These are phyloP conservation scores for Coleophoma eucalyptorum DNA, from an alignment of 2,329 filamentous ascomycete genomes.

Conservation along the genomic window DNA sequence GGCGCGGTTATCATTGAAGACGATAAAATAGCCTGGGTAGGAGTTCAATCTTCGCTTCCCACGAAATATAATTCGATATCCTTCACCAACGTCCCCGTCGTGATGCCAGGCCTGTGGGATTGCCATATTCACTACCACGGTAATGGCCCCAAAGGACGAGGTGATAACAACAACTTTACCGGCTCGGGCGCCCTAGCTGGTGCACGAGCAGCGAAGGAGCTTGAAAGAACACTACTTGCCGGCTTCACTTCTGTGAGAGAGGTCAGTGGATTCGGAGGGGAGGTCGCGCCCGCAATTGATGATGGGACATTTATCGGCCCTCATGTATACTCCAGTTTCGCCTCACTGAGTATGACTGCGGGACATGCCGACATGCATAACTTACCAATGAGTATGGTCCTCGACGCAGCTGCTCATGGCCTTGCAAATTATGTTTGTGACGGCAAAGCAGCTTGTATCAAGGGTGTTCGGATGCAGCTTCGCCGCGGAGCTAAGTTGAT, in stretches of 20 bases:
- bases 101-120: constrained; percentile 52
- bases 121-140: constrained; percentile 45
- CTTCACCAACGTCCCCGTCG: constrained; percentile 32
- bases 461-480: constrained; percentile 37
- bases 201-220: constrained; percentile 36
- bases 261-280: constrained; percentile 40
- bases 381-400: constrained; percentile 29
- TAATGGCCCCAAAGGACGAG: constrained; percentile 11
- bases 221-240: constrained; percentile 36
- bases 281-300: constrained; percentile 37
- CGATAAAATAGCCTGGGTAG: constrained; percentile 36
- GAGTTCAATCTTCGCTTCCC: constrained; percentile 26
- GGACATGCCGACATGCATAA: constrained; percentile 43
- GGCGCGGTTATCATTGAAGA: constrained; percentile 35
- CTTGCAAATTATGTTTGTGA: constrained; percentile 35
- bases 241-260: constrained; percentile 49
- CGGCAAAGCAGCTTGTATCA: constrained; percentile 40
- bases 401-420: constrained; percentile 27
- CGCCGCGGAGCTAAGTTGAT: constrained; percentile 43
- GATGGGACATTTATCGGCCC: constrained; percentile 41
- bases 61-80: constrained; percentile 25
- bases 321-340: constrained; percentile 43
- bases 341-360: constrained; percentile 40
- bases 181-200: constrained; percentile 30
- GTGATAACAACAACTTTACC: neutral